phyloP scores from a whole-genome alignment of 2,329 filamentous ascomycete genomes.

The Mycosphaerella sp. region DNA sequence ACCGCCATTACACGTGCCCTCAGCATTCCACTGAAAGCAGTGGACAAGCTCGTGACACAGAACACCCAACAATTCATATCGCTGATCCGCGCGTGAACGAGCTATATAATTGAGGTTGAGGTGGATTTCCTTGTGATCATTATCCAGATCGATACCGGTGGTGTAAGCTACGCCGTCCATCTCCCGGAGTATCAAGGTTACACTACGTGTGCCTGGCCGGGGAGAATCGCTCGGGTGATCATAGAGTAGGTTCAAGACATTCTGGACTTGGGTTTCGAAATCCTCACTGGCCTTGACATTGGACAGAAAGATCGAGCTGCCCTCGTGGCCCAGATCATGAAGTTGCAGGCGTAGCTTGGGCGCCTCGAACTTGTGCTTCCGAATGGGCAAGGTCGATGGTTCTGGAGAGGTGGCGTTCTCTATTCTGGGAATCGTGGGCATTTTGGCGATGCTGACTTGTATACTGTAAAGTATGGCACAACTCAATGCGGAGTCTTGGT shows the following conservation, averaged over 20 bases:
- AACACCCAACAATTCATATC: slow-evolving; percentile 67
- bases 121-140: slow-evolving; percentile 90
- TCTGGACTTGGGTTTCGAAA: slow-evolving; percentile 56
- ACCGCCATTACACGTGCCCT: slow-evolving; percentile 54
- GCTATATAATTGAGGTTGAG: slow-evolving; percentile 71
- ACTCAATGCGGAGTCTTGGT: neutral
- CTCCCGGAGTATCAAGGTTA: slow-evolving; percentile 73
- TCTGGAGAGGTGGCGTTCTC: slow-evolving; percentile 16
- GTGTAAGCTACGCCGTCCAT: slow-evolving; percentile 90
- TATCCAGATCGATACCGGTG: slow-evolving; percentile 68
- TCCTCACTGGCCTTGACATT: slow-evolving; percentile 57
- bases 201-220: slow-evolving; percentile 66
- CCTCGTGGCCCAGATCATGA: slow-evolving; percentile 49
- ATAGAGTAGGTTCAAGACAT: slow-evolving; percentile 71
- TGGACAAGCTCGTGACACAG: slow-evolving; percentile 91
- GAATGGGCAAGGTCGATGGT: slow-evolving; percentile 19
- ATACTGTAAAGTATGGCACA: neutral
- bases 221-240: slow-evolving; percentile 27
- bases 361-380: slow-evolving; percentile 34
- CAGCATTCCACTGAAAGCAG: slow-evolving; percentile 78
- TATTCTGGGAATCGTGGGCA: slow-evolving; percentile 16
- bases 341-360: slow-evolving; percentile 45
- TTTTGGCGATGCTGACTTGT: neutral
- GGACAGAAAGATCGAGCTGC: slow-evolving; percentile 60
- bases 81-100: slow-evolving; percentile 33